phyloP scores from a whole-genome alignment of 768 basidiomycete species.

The Russula lepida region DNA sequence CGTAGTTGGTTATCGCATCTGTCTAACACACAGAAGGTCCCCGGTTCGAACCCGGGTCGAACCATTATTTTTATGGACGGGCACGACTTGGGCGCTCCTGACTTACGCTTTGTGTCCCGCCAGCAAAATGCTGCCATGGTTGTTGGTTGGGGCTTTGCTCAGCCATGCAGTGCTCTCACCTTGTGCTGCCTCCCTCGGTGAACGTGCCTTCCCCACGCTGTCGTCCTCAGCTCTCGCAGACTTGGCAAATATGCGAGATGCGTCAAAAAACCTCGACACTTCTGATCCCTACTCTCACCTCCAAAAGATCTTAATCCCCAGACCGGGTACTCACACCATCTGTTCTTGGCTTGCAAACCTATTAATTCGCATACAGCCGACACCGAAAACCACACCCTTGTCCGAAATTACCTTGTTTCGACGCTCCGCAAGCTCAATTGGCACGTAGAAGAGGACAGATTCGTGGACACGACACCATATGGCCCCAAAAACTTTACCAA shows the following conservation, averaged over 20 bases:
- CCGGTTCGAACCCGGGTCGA: constrained; percentile 23
- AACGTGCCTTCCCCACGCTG: constrained; percentile 36
- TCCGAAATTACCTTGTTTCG: constrained; percentile 72
- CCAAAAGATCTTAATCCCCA: constrained; percentile 78
- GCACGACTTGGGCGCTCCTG: no score
- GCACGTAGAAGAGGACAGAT: constrained; percentile 82
- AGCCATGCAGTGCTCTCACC: constrained; percentile 20
- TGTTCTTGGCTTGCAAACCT: constrained; percentile 4
- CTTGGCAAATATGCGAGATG: constrained; percentile 51
- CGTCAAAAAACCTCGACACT: constrained; percentile 59
- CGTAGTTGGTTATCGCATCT: constrained; percentile 75
- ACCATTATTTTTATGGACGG: neutral
- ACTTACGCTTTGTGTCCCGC: no score
- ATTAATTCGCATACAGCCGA: constrained; percentile 38
- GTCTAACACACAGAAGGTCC: constrained; percentile 45
- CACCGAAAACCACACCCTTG: constrained; percentile 70
- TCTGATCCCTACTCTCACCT: constrained; percentile 62
- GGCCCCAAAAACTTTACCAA: constrained; percentile 79
- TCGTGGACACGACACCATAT: constrained; percentile 71
- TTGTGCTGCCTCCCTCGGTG: constrained; percentile 29
- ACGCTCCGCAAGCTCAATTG: constrained; percentile 67
- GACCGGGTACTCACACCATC: constrained; percentile 47
- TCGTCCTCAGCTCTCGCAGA: constrained; percentile 42
- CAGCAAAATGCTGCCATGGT: neutral
- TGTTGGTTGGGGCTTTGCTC: neutral